Conservation (phyloP, 371 early-diverging fungal species). For the Smittium culicis region DNA sequence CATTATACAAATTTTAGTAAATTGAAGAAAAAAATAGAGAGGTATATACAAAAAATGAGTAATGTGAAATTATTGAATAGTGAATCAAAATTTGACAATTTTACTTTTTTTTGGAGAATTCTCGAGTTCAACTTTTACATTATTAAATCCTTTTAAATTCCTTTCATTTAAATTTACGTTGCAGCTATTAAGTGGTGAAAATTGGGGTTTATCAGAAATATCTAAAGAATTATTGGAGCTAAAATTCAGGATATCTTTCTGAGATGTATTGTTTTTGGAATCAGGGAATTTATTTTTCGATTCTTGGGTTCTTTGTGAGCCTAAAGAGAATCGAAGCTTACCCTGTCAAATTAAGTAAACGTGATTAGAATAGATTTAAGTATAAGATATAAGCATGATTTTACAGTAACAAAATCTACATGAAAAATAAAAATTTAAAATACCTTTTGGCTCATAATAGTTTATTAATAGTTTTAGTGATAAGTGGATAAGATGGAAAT, state of each 20-base stretch:
- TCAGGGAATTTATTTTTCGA: too few species aligned
- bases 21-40: background rate
- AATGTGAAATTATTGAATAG: background rate
- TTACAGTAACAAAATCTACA: background rate
- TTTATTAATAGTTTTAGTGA: too few species aligned
- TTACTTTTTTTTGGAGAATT: too few species aligned
- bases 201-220: background rate
- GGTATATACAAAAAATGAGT: background rate
- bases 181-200: background rate
- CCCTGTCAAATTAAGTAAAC: too few species aligned
- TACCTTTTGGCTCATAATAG: slow-evolving; percentile 1
- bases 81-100: too few species aligned
- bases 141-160: background rate
- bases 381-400: background rate
- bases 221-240: background rate
- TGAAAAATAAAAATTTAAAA: background rate
- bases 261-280: background rate
- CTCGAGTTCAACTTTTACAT: too few species aligned
- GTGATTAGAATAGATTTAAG: background rate
- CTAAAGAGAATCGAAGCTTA: background rate
- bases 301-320: background rate
- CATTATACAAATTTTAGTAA: background rate
- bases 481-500: too few species aligned
- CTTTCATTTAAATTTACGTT: background rate
- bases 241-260: too few species aligned